Evolutionary conservation across 2,329 filamentous ascomycete genomes (phyloP), one percentile per base, ranked within the genome.

Genomic region (Niveomyces coronatus): DNA sequence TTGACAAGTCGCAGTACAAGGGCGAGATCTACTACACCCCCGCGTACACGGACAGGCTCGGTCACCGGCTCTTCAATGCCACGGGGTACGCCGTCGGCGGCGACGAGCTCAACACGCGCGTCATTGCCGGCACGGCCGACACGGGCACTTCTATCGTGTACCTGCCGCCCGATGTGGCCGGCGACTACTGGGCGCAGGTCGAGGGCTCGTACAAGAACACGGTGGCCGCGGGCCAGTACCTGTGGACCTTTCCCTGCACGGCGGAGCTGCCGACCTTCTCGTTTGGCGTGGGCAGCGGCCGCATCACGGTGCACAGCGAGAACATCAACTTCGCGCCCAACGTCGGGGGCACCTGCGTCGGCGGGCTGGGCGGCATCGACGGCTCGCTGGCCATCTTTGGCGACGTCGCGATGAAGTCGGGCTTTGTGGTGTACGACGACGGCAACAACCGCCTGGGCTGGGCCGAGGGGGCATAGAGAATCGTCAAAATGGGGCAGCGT

Each of bases 121-220:
- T 74, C 17, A 61, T 64, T 14, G 60, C 60, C 49, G 62, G 64
- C 18, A 68, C 74, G 40, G 61, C 67, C 19, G 74, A 77, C 57
- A 71, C 70, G 6, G 79, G 78, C 45, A 81, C 77, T 26, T 77
- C 75, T 2, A 66, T 82, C 39, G 60, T 82, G 46, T 63, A 80
- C 35, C 67, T 76, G 43, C 71, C 75, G 52, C 56, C 67, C 29
- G 52, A 58, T 24, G 63, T 77, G 34, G 64, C 68, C 23, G 49
- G 63, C 4, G 61, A 50, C 13, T 74, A 74, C 56, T 73, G 70
- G 51, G 45, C 52, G 20, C 13, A 35, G 10, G 31, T 42, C 10
- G 14, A 31, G 16, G 17, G 31, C 13, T 14, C 35, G 18, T 22
- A 8, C 14, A 39, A n/a, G 3, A 22, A 10, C 14, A 23, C 2